Evolutionary conservation across 1,284 basidiomycete genomes (phyloP).

Genomic region (Malassezia nana): DNA sequence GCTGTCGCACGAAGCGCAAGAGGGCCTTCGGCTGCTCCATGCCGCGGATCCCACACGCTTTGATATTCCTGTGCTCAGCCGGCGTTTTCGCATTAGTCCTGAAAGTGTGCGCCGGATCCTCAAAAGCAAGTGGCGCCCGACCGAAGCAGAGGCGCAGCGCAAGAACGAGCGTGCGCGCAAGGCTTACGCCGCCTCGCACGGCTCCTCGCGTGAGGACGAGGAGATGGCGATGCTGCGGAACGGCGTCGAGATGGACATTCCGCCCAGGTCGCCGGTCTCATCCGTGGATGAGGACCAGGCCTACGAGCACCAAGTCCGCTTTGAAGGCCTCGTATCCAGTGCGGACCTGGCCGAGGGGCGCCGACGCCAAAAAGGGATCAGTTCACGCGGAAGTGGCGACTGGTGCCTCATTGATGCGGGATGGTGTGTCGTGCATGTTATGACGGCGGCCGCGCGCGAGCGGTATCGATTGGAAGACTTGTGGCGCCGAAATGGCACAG

Average conservation of each 20-base stretch:
- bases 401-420: slow-evolving; percentile 46
- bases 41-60: slow-evolving; percentile 39
- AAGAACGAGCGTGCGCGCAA: slow-evolving; percentile 12
- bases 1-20: slow-evolving; percentile 41
- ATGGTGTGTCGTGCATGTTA: slow-evolving; percentile 48
- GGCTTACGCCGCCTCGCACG: background rate
- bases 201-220: slow-evolving; percentile 1
- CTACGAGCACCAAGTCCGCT: slow-evolving; percentile 25
- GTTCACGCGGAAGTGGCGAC: slow-evolving; percentile 39
- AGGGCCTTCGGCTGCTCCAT: slow-evolving; percentile 37
- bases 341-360: slow-evolving; percentile 21
- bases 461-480: slow-evolving; percentile 40
- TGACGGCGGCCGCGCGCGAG: slow-evolving; percentile 35
- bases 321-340: slow-evolving; percentile 36
- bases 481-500: slow-evolving; percentile 25
- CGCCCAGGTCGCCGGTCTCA: background rate
- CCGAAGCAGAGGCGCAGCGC: slow-evolving; percentile 5
- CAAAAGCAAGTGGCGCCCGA: slow-evolving; percentile 14
- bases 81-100: slow-evolving; percentile 32
- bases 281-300: background rate
- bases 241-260: slow-evolving; percentile 2
- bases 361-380: slow-evolving; percentile 19
- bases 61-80: slow-evolving; percentile 21
- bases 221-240: slow-evolving; percentile 12
- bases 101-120: slow-evolving; percentile 42